Base-by-base conservation (phyloP, 1,284 basidiomycete genomes). In the Trichosporon sp. region DNA sequence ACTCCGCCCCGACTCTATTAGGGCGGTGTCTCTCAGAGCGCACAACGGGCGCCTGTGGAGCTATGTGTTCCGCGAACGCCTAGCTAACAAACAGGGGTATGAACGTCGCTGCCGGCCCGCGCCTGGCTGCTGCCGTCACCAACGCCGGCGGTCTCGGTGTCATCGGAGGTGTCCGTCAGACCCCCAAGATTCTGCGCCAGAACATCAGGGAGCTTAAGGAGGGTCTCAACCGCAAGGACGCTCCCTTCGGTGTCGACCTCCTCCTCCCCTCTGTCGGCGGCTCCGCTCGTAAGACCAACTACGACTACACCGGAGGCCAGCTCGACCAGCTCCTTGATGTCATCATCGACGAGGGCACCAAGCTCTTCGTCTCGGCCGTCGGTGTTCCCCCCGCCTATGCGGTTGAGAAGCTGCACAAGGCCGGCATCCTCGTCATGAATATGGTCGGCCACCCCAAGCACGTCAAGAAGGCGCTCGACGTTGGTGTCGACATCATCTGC, bases 361-460 rank as follows among this genome's bases (percentile, higher is more conserved):
- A 88, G 37, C 88, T 96, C 10, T 96, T 96, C 80, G 94, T 96
- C 68, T 94, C 90, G 76, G 93, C 85, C 31, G 83, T 86, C 64
- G 93, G 93, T 75, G 89, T 95, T 1, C 93, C 93, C 1, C 92
- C 93, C 5, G 88, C 88, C 76, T 86, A 88, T 74, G 89, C 88
- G 35, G 92, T 96, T 48, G 91, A 94, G 51, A 88, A 86, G 78
- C 86, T 96, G 38, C 93, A 96, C 85, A 84, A 88, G 75, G 91
- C 91, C 7, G 90, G 91, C 12, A 93, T 95, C 75, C 87, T 89
- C 46, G 87, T 94, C 54, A 71, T 71, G 26, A 65, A 89, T 85
- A 96, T 96, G 92, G 90, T 96, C 75, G 93, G 93, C 16, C 91
- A 92, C 81, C 92, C 92, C 4, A 94, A 92, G 82, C 93, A 95